Conservation (phyloP, 495 filamentous ascomycete species). For the Cudoniella acicularis region DNA sequence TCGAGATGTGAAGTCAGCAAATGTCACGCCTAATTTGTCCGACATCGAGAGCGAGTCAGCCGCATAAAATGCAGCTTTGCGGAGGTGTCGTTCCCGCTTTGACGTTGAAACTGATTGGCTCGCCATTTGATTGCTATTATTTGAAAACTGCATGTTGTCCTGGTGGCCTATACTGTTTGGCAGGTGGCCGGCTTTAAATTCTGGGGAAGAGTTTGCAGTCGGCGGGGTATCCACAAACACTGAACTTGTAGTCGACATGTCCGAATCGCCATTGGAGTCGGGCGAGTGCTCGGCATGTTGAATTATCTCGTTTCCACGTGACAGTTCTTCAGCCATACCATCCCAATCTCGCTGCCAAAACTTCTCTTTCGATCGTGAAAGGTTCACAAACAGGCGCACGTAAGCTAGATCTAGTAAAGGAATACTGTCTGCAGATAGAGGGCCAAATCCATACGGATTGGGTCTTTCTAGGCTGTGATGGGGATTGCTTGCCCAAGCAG, state of each 20-base stretch:
- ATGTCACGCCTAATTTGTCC: conserved; percentile 81
- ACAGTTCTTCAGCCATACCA: conserved; percentile 85
- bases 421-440: conserved; percentile 89
- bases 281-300: conserved; percentile 70
- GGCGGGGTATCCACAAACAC: conserved; percentile 52
- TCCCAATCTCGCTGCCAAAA: conserved; percentile 96
- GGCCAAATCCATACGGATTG: conserved; percentile 83
- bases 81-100: conserved; percentile 80
- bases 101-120: conserved; percentile 33
- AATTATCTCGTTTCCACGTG: conserved; percentile 70
- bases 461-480: conserved; percentile 82
- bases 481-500: conserved; percentile 85
- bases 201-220: conserved; percentile 50
- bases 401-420: conserved; percentile 94
- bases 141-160: not conserved
- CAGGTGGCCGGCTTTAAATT: conserved; percentile 33
- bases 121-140: conserved; percentile 6
- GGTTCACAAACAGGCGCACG: conserved; percentile 87
- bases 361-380: conserved; percentile 85
- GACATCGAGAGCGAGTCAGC: conserved; percentile 90
- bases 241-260: conserved; percentile 43
- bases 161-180: conserved; percentile 28
- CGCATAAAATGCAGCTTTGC: conserved; percentile 91
- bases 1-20: conserved; percentile 77
- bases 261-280: conserved; percentile 47